phyloP scores from a whole-genome alignment of 305 asterid genomes.

The Rubia tinctorum region DNA sequence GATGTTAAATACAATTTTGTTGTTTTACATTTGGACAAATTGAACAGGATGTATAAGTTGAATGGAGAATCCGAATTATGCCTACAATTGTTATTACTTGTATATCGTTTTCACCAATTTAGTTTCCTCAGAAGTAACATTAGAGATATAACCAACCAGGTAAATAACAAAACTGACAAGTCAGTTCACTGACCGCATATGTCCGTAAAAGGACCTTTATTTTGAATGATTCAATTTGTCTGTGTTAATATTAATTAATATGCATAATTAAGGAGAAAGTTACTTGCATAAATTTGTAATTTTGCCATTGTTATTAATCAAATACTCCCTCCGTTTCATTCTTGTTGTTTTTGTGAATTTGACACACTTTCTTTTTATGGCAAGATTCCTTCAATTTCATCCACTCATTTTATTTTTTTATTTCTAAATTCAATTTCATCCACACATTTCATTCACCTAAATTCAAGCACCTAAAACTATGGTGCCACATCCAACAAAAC shows the following conservation, averaged over 20 bases:
- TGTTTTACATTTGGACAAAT: too few relatives aligned
- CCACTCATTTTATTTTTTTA: too few relatives aligned
- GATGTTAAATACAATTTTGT: too few relatives aligned
- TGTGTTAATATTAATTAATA: too few relatives aligned
- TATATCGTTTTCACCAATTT: not conserved
- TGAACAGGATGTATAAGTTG: not conserved
- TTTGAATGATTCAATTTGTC: not conserved
- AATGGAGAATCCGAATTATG: not conserved
- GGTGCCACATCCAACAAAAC: too few relatives aligned
- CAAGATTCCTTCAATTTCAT: too few relatives aligned
- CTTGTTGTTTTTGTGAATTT: too few relatives aligned
- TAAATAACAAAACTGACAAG: not conserved
- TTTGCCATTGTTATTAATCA: not conserved
- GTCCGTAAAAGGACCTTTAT: not conserved
- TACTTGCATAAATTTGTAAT: not conserved
- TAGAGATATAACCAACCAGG: not conserved
- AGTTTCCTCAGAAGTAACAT: not conserved
- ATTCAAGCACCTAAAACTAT: too few relatives aligned
- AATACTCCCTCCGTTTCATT: too few relatives aligned
- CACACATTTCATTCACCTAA: too few relatives aligned
- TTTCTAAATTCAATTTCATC: too few relatives aligned
- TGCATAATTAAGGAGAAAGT: not conserved
- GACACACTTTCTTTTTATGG: too few relatives aligned
- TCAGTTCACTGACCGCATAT: not conserved
- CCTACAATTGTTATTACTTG: not conserved